Evolutionary conservation across 345 rosid genomes (phyloP).

Genomic region (Ceriops decandra): DNA sequence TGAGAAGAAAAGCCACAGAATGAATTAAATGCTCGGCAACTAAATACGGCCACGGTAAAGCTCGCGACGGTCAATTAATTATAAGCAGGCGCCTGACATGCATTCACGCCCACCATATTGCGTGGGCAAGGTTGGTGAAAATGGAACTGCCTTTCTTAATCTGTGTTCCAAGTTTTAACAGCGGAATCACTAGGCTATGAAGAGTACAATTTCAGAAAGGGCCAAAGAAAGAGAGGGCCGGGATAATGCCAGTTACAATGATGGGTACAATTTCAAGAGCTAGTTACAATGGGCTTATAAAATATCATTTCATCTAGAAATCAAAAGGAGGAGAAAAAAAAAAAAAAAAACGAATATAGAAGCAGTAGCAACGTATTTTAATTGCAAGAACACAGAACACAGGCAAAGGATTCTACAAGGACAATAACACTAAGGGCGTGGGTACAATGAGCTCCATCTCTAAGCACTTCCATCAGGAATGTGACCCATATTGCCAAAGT

Average conservation of each 20-base stretch:
- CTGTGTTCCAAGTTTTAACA: too few species aligned
- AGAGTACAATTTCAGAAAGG: too few species aligned
- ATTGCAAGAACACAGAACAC: constrained; percentile 23
- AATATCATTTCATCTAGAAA: constrained; percentile 12
- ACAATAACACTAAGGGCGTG: constrained; percentile 9
- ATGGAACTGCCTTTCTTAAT: too few species aligned
- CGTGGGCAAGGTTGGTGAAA: too few species aligned
- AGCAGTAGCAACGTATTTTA: constrained; percentile 18
- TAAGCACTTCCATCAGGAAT: constrained; percentile 38
- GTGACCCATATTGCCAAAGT: constrained; percentile 31
- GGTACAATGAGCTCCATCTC: background rate
- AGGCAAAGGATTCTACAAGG: constrained; percentile 27
- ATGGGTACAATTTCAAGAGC: background rate
- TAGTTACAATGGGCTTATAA: constrained; percentile 43
- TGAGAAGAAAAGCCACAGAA: background rate
- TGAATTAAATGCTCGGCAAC: too few species aligned
- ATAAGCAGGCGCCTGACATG: too few species aligned
- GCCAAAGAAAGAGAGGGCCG: background rate
- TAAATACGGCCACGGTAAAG: too few species aligned
- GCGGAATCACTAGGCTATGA: too few species aligned
- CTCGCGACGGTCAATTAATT: too few species aligned
- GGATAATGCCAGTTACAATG: background rate
- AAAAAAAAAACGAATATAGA: constrained; percentile 9
- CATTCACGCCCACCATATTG: too few species aligned
- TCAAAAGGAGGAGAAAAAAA: background rate